These are phyloP conservation scores for Avena sativa DNA, from an alignment of 176 grass and related monocot genomes.

Conservation along the genomic window DNA sequence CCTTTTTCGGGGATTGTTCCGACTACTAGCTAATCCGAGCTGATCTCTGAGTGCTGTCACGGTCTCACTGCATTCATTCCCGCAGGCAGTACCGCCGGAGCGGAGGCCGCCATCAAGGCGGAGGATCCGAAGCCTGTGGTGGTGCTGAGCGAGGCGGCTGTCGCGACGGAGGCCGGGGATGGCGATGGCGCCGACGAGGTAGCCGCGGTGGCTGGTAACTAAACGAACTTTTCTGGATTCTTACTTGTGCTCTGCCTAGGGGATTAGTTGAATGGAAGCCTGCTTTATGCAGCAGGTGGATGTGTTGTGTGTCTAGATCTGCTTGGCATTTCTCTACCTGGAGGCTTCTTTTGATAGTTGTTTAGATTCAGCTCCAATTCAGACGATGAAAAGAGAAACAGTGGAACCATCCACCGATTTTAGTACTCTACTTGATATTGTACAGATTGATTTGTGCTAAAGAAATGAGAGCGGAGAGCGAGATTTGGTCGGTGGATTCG, in stretches of 20 bases:
- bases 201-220: neutral
- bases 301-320: conserved; percentile 37
- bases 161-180: conserved; percentile 15
- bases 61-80: conserved; percentile 21
- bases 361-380: conserved; percentile 23
- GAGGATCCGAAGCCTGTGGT: conserved; percentile 33
- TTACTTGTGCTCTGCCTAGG: neutral
- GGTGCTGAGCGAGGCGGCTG: neutral
- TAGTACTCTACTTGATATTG: neutral
- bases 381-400: neutral
- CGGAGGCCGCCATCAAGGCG: conserved; percentile 43
- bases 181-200: conserved; percentile 25
- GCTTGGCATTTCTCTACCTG: conserved; percentile 34
- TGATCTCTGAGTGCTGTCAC: neutral
- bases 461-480: neutral
- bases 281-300: conserved; percentile 28
- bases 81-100: conserved; percentile 25
- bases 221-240: neutral
- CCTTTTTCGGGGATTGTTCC: neutral
- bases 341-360: neutral
- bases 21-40: conserved; percentile 4
- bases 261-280: conserved; percentile 36
- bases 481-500: neutral
- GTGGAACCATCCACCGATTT: conserved; percentile 35
- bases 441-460: neutral